Evolutionary conservation across 2,329 filamentous ascomycete species (phyloP), one percentile per base, ranked within the genome.

Genomic region (Catunica adiposa): DNA sequence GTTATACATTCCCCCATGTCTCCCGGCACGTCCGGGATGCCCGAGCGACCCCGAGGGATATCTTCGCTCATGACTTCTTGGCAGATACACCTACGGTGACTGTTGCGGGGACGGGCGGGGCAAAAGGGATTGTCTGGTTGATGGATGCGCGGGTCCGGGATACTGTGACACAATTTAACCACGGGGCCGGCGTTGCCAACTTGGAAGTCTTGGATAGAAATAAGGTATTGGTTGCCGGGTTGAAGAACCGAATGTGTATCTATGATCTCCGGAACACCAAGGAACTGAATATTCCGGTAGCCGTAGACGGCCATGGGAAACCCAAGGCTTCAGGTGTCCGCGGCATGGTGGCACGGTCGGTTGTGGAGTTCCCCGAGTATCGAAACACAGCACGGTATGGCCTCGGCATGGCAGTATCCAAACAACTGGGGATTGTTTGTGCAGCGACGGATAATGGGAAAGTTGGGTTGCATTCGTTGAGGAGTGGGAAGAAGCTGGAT

Each of bases 191-290:
- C 8, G 53, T 55, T 7, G 50, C 26, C 3, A 55, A 55, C 15
- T 26, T 58, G 7, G 23, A 48, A 6, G 53, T 55, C 1, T 20
- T 55, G 4, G 38, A 34, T 26, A 52, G 54, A 8, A 22, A 58
- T 6, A 72, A 75, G 47, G 66, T 81, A 20, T 66, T 83, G 1
- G 73, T 74, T 2, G 72, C 76, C 0, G 77, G 78, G 1, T 65
- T 79, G 1, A 61, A 65, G 31, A 70, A 69, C 62, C 67, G 62
- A 54, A 74, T 83, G 67, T 68, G 69, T 1, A 65, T 81, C 3
- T 83, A 80, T 61, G 80, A 83, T 59, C 59, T 76, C 31, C 76
- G 80, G 1, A 78, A 70, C 25, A 55, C 37, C 9, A n/a, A 44
- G n/a, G 40, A 44, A 44, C 40, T 7, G 15, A 8, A 22, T n/a